Conservation (phyloP, 495 filamentous ascomycete species). For the Tuber calosporum region DNA sequence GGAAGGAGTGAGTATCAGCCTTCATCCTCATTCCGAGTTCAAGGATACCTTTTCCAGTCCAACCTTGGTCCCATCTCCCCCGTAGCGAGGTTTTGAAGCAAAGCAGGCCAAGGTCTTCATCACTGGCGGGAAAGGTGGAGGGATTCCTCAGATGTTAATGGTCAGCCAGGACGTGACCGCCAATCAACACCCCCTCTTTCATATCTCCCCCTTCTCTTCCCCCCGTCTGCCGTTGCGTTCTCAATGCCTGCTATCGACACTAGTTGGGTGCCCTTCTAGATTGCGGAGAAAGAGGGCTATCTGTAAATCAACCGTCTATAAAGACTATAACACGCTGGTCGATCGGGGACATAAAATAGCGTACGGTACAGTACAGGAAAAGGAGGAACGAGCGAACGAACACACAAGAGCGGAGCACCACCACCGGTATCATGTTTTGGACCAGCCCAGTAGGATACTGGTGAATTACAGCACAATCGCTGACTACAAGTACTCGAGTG, state of each 20-base stretch:
- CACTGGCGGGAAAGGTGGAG: constrained; percentile 3
- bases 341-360: neutral
- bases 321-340: too few relatives aligned
- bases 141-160: constrained; percentile 5
- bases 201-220: neutral
- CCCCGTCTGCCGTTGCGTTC: neutral
- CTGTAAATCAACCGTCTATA: neutral
- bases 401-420: neutral
- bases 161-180: neutral
- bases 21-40: neutral
- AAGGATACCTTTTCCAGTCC: neutral
- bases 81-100: neutral
- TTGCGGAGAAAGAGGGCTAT: neutral
- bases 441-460: neutral
- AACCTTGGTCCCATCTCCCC: neutral
- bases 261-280: neutral
- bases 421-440: neutral
- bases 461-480: neutral
- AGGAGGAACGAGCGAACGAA: neutral
- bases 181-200: neutral
- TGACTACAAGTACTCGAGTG: neutral
- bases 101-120: neutral
- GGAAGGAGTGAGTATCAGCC: neutral
- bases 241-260: constrained; percentile 1
- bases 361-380: neutral